phyloP scores from a whole-genome alignment of 2,329 filamentous ascomycete species.

The Fusarium ramigenum region DNA sequence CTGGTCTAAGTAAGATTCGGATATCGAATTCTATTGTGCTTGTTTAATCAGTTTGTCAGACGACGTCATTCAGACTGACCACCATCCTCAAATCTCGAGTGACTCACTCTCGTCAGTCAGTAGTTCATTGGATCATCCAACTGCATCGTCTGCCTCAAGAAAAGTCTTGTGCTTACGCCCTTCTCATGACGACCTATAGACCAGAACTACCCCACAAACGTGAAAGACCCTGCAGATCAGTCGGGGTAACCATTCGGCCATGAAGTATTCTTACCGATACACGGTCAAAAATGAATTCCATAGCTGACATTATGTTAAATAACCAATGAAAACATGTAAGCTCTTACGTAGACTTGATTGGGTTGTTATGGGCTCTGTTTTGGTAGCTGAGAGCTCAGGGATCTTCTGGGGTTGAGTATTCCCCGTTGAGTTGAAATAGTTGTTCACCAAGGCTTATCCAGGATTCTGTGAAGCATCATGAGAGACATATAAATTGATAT shows the following conservation, averaged over 20 bases:
- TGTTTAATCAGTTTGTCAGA: background rate
- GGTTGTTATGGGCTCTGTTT: accelerated
- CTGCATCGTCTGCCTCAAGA: accelerated
- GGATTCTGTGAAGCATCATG: accelerated
- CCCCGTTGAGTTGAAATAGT: accelerated
- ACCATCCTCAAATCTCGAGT: background rate
- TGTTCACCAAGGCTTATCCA: accelerated
- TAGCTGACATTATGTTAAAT: background rate
- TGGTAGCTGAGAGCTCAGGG: too few relatives aligned
- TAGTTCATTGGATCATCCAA: too few relatives aligned
- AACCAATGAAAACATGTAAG: too few relatives aligned
- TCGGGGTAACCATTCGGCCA: background rate
- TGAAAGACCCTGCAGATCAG: background rate
- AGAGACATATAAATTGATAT: too few relatives aligned
- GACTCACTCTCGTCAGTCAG: background rate
- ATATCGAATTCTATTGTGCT: too few relatives aligned
- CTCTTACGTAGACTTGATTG: accelerated
- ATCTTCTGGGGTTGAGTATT: background rate
- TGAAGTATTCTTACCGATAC: background rate
- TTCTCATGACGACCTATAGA: background rate
- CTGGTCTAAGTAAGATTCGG: background rate
- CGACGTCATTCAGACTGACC: background rate
- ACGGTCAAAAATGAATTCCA: background rate
- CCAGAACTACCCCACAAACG: background rate
- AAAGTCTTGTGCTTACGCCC: background rate